Base-by-base conservation (phyloP, 768 basidiomycete species). In the Podaxis rugospora region DNA sequence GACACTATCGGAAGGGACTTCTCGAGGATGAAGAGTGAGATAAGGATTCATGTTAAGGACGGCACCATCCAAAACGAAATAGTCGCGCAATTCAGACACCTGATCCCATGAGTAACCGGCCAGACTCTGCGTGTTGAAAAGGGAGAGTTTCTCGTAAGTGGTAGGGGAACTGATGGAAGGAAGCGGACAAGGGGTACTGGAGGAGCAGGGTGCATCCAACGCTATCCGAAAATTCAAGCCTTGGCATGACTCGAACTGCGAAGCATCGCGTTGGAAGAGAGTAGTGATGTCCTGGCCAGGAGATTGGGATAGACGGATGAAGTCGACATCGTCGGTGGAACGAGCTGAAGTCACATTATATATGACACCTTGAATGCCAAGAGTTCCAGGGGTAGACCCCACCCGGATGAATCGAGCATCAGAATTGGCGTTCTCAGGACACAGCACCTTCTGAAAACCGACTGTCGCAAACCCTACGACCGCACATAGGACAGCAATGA, bases 21-120 rank as follows among this genome's bases (percentile, higher is more conserved):
- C 69, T 28, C 66, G 81, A 21, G 87, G 85, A 66, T 97, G 90
- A 18, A 87, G 80, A 23, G 75, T 71, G 57, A 97, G 78, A 78
- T 99, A 99, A 5, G 94, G 88, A 56, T 81, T 81, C 77, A 99
- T 83, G 75, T 99, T 97, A 70, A 98, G 86, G 50, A 99, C 97
- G 40, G 88, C 84, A 35, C 97, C 97, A 66, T 98, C 95, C 57
- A 98, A 72, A 36, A 98, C 95, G 66, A 98, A 75, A 76, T 90
- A 95, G 67, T 88, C 84, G 39, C 77, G 63, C 18, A 92, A 76
- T n/a, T 66, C 69, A 1, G 88, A 81, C 25, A 98, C 89, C 70
- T 98, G 93, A 51, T 82, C 79, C 97, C 97, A 99, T 55, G 88
- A 85, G 70, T 96, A 98, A 5, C 97, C 97, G 28, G 92, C 88